These are phyloP conservation scores for Xylaria cubensis DNA, from an alignment of 495 filamentous ascomycete species.

Conservation along the genomic window DNA sequence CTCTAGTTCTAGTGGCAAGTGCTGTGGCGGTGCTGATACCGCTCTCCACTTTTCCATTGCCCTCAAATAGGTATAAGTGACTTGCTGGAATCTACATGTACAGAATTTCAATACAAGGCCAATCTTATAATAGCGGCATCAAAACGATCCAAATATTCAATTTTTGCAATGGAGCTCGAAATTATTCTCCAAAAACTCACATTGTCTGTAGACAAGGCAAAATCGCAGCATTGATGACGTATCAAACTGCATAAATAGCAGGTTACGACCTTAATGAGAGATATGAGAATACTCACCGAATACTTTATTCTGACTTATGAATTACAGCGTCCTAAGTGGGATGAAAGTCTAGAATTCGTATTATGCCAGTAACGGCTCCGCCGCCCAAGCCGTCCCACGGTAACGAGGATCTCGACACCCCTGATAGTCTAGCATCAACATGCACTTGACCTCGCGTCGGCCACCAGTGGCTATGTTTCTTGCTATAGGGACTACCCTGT, in stretches of 20 bases:
- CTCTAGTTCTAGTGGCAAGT: neutral
- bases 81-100: too few species aligned
- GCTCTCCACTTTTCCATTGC: neutral
- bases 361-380: neutral
- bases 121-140: neutral
- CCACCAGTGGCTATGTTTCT: neutral
- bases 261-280: neutral
- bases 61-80: too few species aligned
- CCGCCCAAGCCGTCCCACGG: too few species aligned
- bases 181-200: neutral
- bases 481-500: neutral
- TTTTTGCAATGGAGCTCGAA: neutral
- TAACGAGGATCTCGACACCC: neutral
- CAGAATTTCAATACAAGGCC: neutral
- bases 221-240: neutral
- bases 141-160: neutral
- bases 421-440: neutral
- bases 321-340: neutral
- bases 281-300: neutral
- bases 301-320: neutral
- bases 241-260: neutral
- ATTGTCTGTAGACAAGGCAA: neutral
- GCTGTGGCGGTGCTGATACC: constrained; percentile 11
- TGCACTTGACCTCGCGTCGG: neutral
- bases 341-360: neutral